phyloP scores from a whole-genome alignment of 2,329 filamentous ascomycete species.

The Ophiosphaerella herpotricha region DNA sequence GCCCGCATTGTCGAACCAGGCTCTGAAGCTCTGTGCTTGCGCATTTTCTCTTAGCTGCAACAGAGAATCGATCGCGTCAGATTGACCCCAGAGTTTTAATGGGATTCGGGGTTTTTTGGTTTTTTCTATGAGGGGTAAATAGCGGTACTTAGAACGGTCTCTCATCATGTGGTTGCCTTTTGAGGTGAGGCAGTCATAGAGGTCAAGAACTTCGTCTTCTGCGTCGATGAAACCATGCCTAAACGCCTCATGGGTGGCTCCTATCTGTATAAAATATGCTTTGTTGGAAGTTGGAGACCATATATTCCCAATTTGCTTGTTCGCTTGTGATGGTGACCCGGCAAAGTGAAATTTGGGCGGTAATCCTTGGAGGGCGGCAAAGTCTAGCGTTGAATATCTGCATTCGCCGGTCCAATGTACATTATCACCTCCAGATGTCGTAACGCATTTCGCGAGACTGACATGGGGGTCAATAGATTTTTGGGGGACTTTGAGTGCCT shows the following conservation, averaged over 20 bases:
- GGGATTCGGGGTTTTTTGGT: too few species aligned
- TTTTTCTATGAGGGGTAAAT: too few species aligned
- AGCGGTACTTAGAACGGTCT: too few species aligned
- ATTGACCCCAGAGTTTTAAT: too few species aligned
- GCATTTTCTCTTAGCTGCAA: too few species aligned
- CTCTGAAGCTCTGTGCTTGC: too few species aligned
- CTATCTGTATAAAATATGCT: neutral
- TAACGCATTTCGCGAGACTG: conserved; percentile 18
- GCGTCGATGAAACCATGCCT: conserved; percentile 28
- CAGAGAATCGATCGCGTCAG: too few species aligned
- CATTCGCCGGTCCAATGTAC: conserved; percentile 22
- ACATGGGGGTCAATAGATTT: conserved; percentile 4
- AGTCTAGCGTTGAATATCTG: conserved; percentile 21
- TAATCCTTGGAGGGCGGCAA: conserved; percentile 23
- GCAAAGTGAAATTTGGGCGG: conserved; percentile 11
- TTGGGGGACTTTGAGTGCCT: neutral
- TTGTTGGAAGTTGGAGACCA: conserved; percentile 15
- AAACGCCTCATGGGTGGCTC: conserved; percentile 28
- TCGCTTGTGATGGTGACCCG: conserved; percentile 12
- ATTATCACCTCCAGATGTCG: conserved; percentile 22
- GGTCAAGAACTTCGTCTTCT: conserved; percentile 28
- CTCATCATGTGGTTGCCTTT: conserved; percentile 12
- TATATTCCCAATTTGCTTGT: conserved; percentile 29
- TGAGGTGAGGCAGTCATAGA: conserved; percentile 8
- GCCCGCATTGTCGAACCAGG: too few species aligned